These are phyloP conservation scores for Neonectria neomacrospora DNA, from an alignment of 2,329 filamentous ascomycete genomes.

Conservation along the genomic window DNA sequence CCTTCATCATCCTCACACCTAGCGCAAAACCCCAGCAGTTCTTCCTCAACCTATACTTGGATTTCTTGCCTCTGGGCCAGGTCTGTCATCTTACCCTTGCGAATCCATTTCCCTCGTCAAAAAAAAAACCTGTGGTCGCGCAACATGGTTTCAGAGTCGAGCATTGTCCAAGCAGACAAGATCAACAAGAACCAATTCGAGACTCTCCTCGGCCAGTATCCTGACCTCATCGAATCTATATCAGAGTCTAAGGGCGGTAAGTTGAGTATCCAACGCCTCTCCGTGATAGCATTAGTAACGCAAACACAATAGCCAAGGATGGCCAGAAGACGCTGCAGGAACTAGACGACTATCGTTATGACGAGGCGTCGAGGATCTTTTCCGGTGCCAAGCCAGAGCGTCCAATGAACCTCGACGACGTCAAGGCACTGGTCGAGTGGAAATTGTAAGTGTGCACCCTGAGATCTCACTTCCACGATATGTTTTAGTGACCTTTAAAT, in stretches of 20 bases:
- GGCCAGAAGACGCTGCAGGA: constrained; percentile 64
- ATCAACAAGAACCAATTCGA: constrained; percentile 51
- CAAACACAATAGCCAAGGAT: constrained; percentile 53
- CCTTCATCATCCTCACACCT: neutral
- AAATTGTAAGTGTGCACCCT: constrained; percentile 67
- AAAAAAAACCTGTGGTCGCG: neutral
- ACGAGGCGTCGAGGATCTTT: constrained; percentile 62
- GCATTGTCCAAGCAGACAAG: constrained; percentile 27
- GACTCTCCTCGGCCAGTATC: constrained; percentile 52
- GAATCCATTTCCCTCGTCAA: neutral
- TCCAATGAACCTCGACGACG: constrained; percentile 65
- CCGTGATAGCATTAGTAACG: constrained; percentile 15
- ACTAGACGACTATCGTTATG: constrained; percentile 71
- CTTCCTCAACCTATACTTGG: constrained; percentile 39
- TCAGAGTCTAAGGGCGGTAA: constrained; percentile 59
- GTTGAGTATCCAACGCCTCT: constrained; percentile 30
- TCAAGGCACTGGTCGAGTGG: constrained; percentile 74
- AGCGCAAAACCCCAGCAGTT: too few relatives aligned
- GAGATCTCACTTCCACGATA: neutral
- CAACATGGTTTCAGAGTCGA: constrained; percentile 32
- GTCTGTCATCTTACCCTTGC: neutral
- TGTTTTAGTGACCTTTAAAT: neutral
- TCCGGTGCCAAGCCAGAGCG: constrained; percentile 46
- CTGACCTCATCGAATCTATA: constrained; percentile 54
- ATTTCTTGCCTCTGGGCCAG: neutral